phyloP scores from a whole-genome alignment of 306 rosid genomes.

The Pterocarpus santalinus region DNA sequence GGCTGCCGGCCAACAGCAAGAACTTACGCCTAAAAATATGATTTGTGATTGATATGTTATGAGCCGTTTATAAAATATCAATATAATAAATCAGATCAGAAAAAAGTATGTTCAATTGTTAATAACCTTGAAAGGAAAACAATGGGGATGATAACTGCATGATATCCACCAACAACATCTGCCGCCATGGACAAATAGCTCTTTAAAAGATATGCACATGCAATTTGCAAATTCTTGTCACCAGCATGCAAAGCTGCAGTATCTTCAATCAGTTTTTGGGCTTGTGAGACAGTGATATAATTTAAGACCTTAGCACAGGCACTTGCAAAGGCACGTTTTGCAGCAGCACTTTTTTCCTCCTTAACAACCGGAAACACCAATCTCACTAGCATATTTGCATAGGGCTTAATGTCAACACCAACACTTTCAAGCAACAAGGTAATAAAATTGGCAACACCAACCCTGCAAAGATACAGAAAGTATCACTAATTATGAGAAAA shows the following conservation, averaged over 20 bases:
- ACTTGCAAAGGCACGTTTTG: conserved; percentile 92
- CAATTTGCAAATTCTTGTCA: conserved; percentile 84
- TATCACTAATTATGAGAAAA: conserved; percentile 27
- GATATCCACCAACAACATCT: conserved; percentile 86
- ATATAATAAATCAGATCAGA: conserved; percentile 20
- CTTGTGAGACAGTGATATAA: conserved; percentile 67
- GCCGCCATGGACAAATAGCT: conserved; percentile 83
- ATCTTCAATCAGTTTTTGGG: conserved; percentile 85
- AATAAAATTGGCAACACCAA: conserved; percentile 94
- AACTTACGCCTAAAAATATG: conserved; percentile 19
- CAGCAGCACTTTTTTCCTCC: conserved; percentile 82
- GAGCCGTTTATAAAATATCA: conserved; percentile 13
- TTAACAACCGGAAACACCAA: conserved; percentile 87
- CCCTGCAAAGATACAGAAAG: conserved; percentile 63
- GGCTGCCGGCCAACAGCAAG: conserved; percentile 30
- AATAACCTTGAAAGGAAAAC: conserved; percentile 85
- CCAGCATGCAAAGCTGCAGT: conserved; percentile 80
- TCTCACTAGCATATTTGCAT: conserved; percentile 76
- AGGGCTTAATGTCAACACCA: conserved; percentile 81
- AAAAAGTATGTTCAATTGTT: conserved; percentile 32
- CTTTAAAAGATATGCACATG: conserved; percentile 84
- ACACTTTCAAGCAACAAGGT: conserved; percentile 81
- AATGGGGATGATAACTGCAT: conserved; percentile 71
- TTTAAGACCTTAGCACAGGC: conserved; percentile 83
- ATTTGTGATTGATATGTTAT: conserved; percentile 1